Evolutionary conservation across 2,329 filamentous ascomycete genomes (phyloP), one percentile per base, ranked within the genome.

Genomic region (Colletotrichum nymphaeae): DNA sequence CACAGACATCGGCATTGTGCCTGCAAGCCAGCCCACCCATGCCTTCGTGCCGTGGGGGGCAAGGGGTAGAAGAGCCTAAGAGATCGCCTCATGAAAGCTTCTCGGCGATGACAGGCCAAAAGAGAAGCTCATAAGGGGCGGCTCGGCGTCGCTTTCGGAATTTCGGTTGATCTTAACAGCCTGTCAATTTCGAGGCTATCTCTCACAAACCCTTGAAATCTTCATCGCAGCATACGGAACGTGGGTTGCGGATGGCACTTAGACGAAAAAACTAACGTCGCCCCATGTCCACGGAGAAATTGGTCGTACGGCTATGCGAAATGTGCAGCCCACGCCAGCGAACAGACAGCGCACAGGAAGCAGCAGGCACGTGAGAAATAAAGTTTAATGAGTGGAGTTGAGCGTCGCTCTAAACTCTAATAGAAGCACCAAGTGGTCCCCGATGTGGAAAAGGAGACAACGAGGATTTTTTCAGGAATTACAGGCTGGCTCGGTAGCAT

Each of bases 381-480:
- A 11, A 65, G 67, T 70, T 73, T 42, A 24, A 62, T 65, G 55
- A 70, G 70, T 52, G 32, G 59, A 56, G 53, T n/a, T 58, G 37
- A 42, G 35, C 57, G 69, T 42, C 42, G 19, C 42, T 12, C 37
- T 19, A 55, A 64, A 53, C 37, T 49, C 62, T 37, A 37, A 28
- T 42, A 14, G 19, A 19, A n/a, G 19, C 19, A 49, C 42, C 19
- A 49, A 49, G 42, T 49, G 19, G 42, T 49, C 42, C 66, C 53
- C 37, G 46, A 30, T 30, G 53, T 24, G 58, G 12, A 46, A 63
- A 28, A 46, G 58, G 32, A 28, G 37, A 42, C n/a, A 56, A 22
- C 57, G 42, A 4, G 19, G 8, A 49, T 49, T 49, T 9, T 42
- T 42, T 42, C 42, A 49, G 19, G 49, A 71, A 49, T 35, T 56